Evolutionary conservation across 305 asterid species (phyloP).

Genomic region (Withania somnifera): DNA sequence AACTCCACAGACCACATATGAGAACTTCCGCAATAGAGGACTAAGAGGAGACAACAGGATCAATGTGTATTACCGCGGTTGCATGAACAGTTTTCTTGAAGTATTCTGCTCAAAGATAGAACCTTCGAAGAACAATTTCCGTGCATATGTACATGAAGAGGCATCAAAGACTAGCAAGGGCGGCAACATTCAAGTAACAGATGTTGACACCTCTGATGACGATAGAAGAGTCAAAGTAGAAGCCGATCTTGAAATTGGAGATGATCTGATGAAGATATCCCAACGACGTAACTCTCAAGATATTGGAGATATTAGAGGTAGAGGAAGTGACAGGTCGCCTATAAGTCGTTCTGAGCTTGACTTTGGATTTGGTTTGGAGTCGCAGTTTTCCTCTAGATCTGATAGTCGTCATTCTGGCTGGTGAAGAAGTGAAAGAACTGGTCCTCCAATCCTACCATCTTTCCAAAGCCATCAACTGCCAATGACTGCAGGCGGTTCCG

Average conservation of each 20-base stretch:
- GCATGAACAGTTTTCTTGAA: slow-evolving; percentile 26
- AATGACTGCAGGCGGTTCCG: not conserved
- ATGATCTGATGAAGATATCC: slow-evolving; percentile 32
- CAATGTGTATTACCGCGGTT: slow-evolving; percentile 35
- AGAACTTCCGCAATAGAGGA: slow-evolving; percentile 23
- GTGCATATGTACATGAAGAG: slow-evolving; percentile 15
- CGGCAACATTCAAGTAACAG: slow-evolving; percentile 2
- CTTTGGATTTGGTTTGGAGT: not conserved
- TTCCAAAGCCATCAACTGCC: not conserved
- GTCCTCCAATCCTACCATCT: not conserved
- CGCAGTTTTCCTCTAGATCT: not conserved
- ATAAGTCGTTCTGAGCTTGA: slow-evolving; percentile 5
- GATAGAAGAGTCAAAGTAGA: slow-evolving; percentile 34
- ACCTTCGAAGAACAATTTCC: slow-evolving; percentile 24
- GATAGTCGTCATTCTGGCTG: not conserved
- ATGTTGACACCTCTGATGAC: slow-evolving; percentile 7
- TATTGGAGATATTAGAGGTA: slow-evolving; percentile 16
- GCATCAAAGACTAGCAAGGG: slow-evolving; percentile 7
- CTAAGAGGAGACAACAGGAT: slow-evolving; percentile 23
- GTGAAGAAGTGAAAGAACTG: not conserved
- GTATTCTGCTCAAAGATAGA: slow-evolving; percentile 29
- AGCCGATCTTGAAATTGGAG: slow-evolving; percentile 31
- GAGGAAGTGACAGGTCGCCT: slow-evolving; percentile 14
- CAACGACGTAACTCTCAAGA: slow-evolving; percentile 27
- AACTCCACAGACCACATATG: slow-evolving; percentile 30